Conservation (phyloP, 495 filamentous ascomycete species). For the Venustampulla echinocandica region DNA sequence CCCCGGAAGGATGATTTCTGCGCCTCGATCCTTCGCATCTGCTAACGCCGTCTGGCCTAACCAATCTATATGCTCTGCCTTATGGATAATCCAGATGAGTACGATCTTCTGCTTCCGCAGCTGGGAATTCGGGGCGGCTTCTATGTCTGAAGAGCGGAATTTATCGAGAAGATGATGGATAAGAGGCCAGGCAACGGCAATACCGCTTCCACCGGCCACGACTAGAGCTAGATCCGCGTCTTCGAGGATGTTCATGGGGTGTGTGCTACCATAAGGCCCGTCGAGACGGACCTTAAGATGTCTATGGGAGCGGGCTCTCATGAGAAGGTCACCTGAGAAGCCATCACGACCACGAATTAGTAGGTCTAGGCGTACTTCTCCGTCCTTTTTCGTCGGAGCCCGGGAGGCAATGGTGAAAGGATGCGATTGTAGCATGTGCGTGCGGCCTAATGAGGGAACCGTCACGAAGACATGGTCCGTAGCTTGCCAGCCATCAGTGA, state of each 20-base stretch:
- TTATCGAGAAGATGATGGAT: constrained; percentile 31
- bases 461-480: constrained; percentile 53
- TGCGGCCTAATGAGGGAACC: constrained; percentile 38
- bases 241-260: constrained; percentile 33
- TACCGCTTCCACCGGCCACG: constrained; percentile 55
- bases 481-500: constrained; percentile 43
- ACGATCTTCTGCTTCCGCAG: constrained; percentile 31
- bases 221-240: constrained; percentile 37
- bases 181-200: constrained; percentile 48
- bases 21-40: constrained; percentile 35
- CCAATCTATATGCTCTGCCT: constrained; percentile 42
- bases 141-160: constrained; percentile 1
- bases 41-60: constrained; percentile 35
- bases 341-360: constrained; percentile 49
- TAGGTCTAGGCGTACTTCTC: constrained; percentile 37
- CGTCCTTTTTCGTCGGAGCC: constrained; percentile 22
- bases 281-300: constrained; percentile 36
- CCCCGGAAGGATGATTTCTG: constrained; percentile 40
- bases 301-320: constrained; percentile 33
- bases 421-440: constrained; percentile 44
- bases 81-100: constrained; percentile 51
- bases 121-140: constrained; percentile 8
- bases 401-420: constrained; percentile 55
- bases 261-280: constrained; percentile 50
- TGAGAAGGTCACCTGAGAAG: constrained; percentile 47